Conservation (phyloP, 495 filamentous ascomycete species). For the Cairneyella variabilis region DNA sequence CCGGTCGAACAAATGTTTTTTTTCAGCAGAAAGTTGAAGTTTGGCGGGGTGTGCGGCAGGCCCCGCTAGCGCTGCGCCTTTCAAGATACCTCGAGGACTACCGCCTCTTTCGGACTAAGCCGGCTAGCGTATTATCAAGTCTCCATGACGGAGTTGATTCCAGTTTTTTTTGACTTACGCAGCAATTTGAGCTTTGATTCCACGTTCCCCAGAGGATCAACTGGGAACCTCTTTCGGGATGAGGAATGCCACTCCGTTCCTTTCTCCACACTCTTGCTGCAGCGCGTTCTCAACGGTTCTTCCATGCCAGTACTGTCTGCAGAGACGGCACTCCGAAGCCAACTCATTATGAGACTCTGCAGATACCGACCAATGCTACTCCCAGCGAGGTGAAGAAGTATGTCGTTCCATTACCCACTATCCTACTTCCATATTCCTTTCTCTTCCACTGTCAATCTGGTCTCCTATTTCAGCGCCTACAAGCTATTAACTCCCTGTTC, state of each 20-base stretch:
- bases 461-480: neutral
- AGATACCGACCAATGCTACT: constrained; percentile 64
- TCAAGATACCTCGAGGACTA: too few relatives aligned
- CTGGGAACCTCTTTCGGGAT: constrained; percentile 7
- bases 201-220: neutral
- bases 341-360: constrained; percentile 82
- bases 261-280: constrained; percentile 23
- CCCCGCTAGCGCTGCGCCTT: too few relatives aligned
- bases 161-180: too few relatives aligned
- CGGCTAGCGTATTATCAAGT: too few relatives aligned
- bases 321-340: constrained; percentile 26
- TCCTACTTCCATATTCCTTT: neutral
- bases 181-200: too few relatives aligned
- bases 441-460: neutral
- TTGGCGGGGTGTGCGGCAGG: too few relatives aligned
- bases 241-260: constrained; percentile 28
- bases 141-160: too few relatives aligned
- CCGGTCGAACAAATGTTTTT: too few relatives aligned
- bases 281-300: constrained; percentile 22
- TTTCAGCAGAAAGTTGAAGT: too few relatives aligned
- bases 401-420: constrained; percentile 2
- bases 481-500: constrained; percentile 3
- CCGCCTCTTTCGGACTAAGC: too few relatives aligned
- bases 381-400: constrained; percentile 82
- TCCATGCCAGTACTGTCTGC: constrained; percentile 38